Conservation (phyloP, 2,329 filamentous ascomycete species). For the Phyllosticta citrichinensis region DNA sequence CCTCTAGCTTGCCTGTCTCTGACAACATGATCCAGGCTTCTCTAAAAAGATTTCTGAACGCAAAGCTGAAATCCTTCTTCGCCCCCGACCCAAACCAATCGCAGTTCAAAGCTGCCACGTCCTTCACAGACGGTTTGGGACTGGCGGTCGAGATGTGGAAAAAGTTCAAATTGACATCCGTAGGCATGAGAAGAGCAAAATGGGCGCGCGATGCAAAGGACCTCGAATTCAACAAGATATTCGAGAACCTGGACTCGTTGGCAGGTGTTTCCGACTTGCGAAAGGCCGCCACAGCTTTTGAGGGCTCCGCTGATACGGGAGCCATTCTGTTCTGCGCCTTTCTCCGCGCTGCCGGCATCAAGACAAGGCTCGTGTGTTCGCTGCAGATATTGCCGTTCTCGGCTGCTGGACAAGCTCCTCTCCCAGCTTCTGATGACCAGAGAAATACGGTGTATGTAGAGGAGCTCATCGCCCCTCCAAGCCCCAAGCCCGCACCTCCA, state of each 20-base stretch:
- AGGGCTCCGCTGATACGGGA: conserved; percentile 81
- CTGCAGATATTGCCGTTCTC: conserved; percentile 70
- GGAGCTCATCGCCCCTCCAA: background rate
- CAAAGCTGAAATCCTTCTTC: conserved; percentile 56
- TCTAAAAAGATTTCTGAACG: conserved; percentile 46
- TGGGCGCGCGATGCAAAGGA: conserved; percentile 62
- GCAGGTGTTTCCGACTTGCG: conserved; percentile 65
- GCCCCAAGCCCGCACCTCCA: background rate
- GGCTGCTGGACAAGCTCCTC: conserved; percentile 23
- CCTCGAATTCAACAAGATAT: conserved; percentile 34
- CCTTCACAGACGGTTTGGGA: conserved; percentile 70
- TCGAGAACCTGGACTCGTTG: conserved; percentile 55
- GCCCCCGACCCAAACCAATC: conserved; percentile 57
- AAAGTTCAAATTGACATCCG: conserved; percentile 4
- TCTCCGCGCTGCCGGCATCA: conserved; percentile 70
- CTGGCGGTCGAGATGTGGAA: conserved; percentile 24
- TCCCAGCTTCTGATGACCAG: conserved; percentile 17
- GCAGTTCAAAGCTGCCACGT: conserved; percentile 67
- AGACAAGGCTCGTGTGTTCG: conserved; percentile 78
- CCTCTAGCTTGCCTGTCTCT: background rate
- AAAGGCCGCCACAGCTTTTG: conserved; percentile 54
- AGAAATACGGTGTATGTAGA: conserved; percentile 17
- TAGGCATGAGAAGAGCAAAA: conserved; percentile 33
- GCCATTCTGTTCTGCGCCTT: conserved; percentile 86
- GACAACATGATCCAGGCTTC: conserved; percentile 6